Conservation (phyloP, 805 yeast genomes). For the Schwanniomyces occidentalis region DNA sequence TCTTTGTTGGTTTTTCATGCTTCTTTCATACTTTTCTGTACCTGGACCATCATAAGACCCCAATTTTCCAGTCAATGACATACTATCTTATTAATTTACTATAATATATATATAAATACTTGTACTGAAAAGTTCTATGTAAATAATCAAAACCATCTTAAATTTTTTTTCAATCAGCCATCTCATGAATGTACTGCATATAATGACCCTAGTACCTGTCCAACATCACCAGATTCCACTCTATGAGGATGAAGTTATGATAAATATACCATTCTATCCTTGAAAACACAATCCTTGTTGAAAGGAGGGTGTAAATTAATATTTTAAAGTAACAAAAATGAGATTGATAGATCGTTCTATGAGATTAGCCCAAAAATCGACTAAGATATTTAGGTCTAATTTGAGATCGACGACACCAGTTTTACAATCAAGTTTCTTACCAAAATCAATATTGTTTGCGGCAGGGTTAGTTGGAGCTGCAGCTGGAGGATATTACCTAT, state of each 20-base stretch:
- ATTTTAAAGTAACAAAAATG: not conserved
- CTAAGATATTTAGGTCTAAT: not conserved
- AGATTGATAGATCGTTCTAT: conserved; percentile 1
- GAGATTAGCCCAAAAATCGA: conserved; percentile 1
- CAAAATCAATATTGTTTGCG: conserved; percentile 11
- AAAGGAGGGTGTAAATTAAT: too few relatives aligned
- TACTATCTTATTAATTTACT: conserved; percentile 4
- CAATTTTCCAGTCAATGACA: conserved; percentile 22
- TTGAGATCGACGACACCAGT: conserved; percentile 6
- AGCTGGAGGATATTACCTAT: conserved; percentile 52
- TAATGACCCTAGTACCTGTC: too few relatives aligned
- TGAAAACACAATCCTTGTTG: too few relatives aligned
- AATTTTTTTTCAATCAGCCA: conserved; percentile 26
- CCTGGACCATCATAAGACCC: conserved; percentile 20
- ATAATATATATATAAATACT: not conserved
- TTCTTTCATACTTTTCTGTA: conserved; percentile 29
- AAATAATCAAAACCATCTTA: conserved; percentile 32
- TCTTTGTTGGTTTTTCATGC: conserved; percentile 13
- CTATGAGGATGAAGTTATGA: too few relatives aligned
- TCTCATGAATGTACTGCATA: conserved; percentile 4
- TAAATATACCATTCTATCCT: too few relatives aligned
- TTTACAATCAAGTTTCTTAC: conserved; percentile 17
- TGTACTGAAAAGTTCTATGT: too few relatives aligned
- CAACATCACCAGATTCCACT: too few relatives aligned
- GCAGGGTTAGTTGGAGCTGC: conserved; percentile 26